Conservation (phyloP, 176 grass and related monocot species). For the Areca catechu region DNA sequence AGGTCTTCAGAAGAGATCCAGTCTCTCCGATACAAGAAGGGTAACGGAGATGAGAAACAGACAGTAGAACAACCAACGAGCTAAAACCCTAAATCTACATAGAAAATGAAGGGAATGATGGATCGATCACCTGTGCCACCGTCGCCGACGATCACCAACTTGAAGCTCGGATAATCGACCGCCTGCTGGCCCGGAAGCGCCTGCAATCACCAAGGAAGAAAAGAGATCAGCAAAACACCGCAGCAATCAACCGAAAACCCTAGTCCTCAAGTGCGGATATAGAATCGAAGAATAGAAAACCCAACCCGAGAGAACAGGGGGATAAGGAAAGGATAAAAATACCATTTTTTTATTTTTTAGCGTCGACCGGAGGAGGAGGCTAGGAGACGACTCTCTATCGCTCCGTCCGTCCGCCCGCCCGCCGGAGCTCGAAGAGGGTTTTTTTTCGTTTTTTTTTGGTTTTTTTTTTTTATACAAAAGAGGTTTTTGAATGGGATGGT, state of each 20-base stretch:
- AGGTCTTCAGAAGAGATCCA: no score
- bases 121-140: constrained; percentile 25
- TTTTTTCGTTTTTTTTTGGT: no score
- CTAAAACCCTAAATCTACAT: neutral
- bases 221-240: neutral
- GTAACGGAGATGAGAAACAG: neutral
- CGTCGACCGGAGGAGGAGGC: neutral
- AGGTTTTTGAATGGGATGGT: neutral
- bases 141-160: constrained; percentile 35
- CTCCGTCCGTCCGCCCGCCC: no score
- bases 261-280: no score
- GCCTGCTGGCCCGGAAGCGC: constrained; percentile 27
- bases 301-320: neutral
- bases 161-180: constrained; percentile 31
- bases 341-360: constrained; percentile 11
- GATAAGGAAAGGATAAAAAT: neutral
- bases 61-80: neutral
- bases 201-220: constrained; percentile 1
- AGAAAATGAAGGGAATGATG: neutral
- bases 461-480: no score
- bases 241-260: neutral
- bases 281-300: neutral
- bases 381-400: no score
- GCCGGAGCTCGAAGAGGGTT: no score
- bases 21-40: no score